Base-by-base conservation (phyloP, 83 land plant species). In the Thuja plicata region DNA sequence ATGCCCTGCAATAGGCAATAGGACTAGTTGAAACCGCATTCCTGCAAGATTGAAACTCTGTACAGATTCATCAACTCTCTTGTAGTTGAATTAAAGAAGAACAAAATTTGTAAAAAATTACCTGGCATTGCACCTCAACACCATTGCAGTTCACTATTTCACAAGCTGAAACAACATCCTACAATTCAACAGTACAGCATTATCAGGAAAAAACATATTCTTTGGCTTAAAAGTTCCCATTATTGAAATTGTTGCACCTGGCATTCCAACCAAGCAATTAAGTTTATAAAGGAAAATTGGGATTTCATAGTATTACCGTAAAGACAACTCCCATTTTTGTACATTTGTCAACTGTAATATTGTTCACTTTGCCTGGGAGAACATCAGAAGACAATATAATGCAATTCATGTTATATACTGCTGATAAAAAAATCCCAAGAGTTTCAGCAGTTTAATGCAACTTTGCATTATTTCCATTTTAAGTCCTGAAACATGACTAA, bases 151-250 rank as follows among this genome's bases (percentile, higher is more conserved):
- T 98, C 71, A 98, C 99, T 89, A 98, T 89, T 91, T 98, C 99
- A 92, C 96, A 98, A 87, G 99, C 99, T 57, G 99, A 96, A 17
- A 98, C 99, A 84, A 97, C 99, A 92, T 97, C 98, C 99, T 98
- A 90, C 30, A 76, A 87, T 10, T 32, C 41, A 62, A 62, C 54
- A 13, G 45, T 35, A 70, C 12, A 10, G 50, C n/a, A 37, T 88
- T 43, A 27, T 87, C 10, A 70, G 57, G 35, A 45, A 70, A 60
- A 66, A 9, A 13, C 48, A n/a, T 2, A 30, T 82, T 43, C n/a
- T 41, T 45, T 76, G 79, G 79, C 79, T 82, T 45, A 8, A 43
- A 45, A 82, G 21, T 37, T 45, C 85, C 85, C 46, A 13, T 45
- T 43, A 45, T 43, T 82, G 85, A n/a, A 82, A 45, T 35, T 83